Evolutionary conservation across 139 green algal genomes (phyloP).

Genomic region (Micractinium conductrix): DNA sequence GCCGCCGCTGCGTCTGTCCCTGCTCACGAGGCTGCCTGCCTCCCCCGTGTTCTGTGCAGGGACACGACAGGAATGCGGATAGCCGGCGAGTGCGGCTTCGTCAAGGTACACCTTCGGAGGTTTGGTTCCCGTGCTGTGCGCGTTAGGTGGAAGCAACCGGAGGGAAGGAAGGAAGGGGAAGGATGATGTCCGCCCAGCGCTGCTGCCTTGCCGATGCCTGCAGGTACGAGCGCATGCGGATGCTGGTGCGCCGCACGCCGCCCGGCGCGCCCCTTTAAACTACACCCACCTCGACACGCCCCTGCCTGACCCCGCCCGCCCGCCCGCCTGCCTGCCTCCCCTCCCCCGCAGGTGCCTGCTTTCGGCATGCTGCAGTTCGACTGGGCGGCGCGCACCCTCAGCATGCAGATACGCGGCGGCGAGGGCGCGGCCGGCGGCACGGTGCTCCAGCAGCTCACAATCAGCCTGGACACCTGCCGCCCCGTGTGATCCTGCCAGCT

Average conservation of each 20-base stretch:
- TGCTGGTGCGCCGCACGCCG: too few relatives aligned
- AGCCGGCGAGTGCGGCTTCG: too few relatives aligned
- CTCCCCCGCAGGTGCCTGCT: background rate
- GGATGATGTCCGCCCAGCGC: too few relatives aligned
- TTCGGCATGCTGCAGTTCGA: conserved; percentile 30
- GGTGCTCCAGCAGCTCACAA: conserved; percentile 33
- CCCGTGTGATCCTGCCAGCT: background rate
- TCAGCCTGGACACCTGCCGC: conserved; percentile 16
- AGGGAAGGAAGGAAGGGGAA: too few relatives aligned
- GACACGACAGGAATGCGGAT: too few relatives aligned
- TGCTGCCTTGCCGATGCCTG: background rate
- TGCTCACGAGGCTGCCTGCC: too few relatives aligned
- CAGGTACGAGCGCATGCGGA: too few relatives aligned
- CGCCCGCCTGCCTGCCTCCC: background rate
- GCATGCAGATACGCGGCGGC: conserved; percentile 34
- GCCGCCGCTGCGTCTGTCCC: too few relatives aligned
- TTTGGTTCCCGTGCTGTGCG: too few relatives aligned
- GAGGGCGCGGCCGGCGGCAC: conserved; percentile 13
- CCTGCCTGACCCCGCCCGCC: background rate
- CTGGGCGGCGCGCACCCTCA: conserved; percentile 2
- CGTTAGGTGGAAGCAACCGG: too few relatives aligned
- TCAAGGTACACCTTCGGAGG: too few relatives aligned
- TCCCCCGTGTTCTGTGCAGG: background rate
- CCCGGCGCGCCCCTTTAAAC: background rate
- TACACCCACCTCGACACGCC: background rate